phyloP scores from a whole-genome alignment of 2,329 filamentous ascomycete species.

The Westerdykella aurantiaca region DNA sequence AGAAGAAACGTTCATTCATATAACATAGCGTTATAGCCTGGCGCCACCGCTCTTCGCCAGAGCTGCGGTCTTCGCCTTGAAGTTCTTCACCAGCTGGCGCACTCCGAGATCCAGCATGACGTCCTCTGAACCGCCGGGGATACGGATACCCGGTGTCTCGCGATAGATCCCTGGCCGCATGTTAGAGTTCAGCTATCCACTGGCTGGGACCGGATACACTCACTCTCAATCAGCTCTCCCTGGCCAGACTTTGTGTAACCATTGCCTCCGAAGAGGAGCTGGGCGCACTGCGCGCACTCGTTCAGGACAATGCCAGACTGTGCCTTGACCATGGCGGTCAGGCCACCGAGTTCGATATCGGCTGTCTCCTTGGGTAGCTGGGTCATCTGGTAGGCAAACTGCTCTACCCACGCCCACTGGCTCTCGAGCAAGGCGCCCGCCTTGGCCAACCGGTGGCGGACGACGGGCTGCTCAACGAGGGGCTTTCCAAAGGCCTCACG shows the following conservation, averaged over 20 bases:
- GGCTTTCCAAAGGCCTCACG: constrained; percentile 63
- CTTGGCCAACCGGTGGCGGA: constrained; percentile 67
- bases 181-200: constrained; percentile 7
- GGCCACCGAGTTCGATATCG: constrained; percentile 60
- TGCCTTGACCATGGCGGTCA: constrained; percentile 68
- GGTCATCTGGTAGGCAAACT: constrained; percentile 63
- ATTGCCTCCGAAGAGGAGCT: constrained; percentile 68
- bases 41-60: constrained; percentile 43
- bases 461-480: constrained; percentile 68
- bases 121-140: constrained; percentile 67
- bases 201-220: constrained; percentile 32
- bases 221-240: constrained; percentile 65
- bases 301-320: constrained; percentile 66
- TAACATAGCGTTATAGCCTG: constrained; percentile 34
- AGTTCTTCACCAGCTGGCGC: constrained; percentile 65
- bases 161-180: constrained; percentile 50
- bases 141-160: constrained; percentile 55
- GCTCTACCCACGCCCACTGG: constrained; percentile 67
- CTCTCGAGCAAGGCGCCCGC: constrained; percentile 62
- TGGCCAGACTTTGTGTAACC: constrained; percentile 65
- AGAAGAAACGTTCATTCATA: neutral
- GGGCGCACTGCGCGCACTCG: constrained; percentile 63
- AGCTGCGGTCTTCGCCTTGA: constrained; percentile 52
- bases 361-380: constrained; percentile 55
- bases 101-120: constrained; percentile 66